These are phyloP conservation scores for Rutidosis leptorrhynchoides DNA, from an alignment of 129 eudicot genomes.

Conservation along the genomic window DNA sequence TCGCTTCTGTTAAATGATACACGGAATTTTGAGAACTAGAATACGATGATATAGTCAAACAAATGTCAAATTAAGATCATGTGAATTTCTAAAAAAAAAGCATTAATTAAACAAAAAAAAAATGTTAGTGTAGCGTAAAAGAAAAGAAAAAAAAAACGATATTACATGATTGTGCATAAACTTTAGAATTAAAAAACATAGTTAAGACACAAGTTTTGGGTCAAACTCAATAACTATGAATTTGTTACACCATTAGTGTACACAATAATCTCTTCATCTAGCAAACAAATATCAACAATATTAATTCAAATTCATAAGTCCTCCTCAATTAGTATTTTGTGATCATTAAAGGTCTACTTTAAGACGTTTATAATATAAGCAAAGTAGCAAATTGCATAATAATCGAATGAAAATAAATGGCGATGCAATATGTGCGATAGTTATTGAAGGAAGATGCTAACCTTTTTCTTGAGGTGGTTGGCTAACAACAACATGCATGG, in stretches of 20 bases:
- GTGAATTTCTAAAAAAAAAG: no score
- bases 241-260: not conserved
- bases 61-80: not conserved
- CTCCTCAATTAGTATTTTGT: not conserved
- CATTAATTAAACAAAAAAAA: not conserved
- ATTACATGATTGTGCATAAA: not conserved
- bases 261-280: not conserved
- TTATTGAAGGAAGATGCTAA: slow-evolving; percentile 9
- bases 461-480: slow-evolving; percentile 70
- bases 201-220: not conserved
- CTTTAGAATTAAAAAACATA: not conserved
- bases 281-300: not conserved
- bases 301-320: not conserved
- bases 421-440: not conserved
- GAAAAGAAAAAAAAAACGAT: not conserved
- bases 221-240: not conserved
- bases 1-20: slow-evolving; percentile 48
- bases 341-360: not conserved
- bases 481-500: slow-evolving; percentile 85
- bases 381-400: no score
- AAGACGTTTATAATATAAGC: not conserved
- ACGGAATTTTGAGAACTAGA: not conserved
- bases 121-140: not conserved
- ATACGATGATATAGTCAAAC: not conserved
- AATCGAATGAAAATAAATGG: not conserved